Percentiles rank a stretch among this genome's conserved stretches.
phyloP scores from a whole-genome alignment of 768 basidiomycete species.

The Artomyces pyxidatus region DNA sequence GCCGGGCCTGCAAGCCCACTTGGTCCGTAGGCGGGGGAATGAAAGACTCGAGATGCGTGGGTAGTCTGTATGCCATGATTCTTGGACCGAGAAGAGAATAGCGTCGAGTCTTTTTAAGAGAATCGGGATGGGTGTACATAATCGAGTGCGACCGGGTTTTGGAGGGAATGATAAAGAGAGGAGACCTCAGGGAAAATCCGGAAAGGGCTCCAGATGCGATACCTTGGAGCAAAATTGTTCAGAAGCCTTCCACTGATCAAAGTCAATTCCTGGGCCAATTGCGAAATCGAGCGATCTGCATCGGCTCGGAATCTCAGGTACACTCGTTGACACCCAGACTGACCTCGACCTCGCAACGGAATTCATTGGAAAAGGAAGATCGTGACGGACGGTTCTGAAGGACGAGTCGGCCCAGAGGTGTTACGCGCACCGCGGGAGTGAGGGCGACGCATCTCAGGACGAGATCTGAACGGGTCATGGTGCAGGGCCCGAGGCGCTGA shows the following conservation, averaged over 20 bases:
- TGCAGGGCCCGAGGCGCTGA: not conserved
- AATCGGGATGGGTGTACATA: slow-evolving; percentile 1
- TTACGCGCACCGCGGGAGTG: not conserved
- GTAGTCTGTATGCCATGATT: slow-evolving; percentile 53
- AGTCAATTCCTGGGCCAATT: slow-evolving; percentile 2
- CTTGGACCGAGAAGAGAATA: not conserved
- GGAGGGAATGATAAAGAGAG: not conserved
- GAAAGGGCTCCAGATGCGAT: not conserved
- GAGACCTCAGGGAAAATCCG: slow-evolving; percentile 2
- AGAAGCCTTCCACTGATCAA: not conserved
- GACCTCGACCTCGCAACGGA: not conserved
- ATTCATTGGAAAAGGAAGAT: not conserved
- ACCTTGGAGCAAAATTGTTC: not conserved
- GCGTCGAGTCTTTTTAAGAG: slow-evolving; percentile 7
- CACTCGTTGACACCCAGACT: not conserved
- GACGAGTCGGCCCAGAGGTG: not conserved
- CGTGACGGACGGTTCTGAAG: not conserved
- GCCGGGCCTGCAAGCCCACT: slow-evolving; percentile 27
- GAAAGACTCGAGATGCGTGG: slow-evolving; percentile 50
- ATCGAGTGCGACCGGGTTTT: not conserved
- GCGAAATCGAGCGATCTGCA: not conserved
- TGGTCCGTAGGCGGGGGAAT: slow-evolving; percentile 48
- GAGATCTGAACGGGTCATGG: not conserved
- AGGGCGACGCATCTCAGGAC: not conserved
- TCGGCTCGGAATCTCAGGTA: not conserved